Percentiles rank a stretch among this genome's conserved stretches.
These are phyloP conservation scores for Phallus indusiatus DNA, from an alignment of 768 basidiomycete species.

Conservation along the genomic window DNA sequence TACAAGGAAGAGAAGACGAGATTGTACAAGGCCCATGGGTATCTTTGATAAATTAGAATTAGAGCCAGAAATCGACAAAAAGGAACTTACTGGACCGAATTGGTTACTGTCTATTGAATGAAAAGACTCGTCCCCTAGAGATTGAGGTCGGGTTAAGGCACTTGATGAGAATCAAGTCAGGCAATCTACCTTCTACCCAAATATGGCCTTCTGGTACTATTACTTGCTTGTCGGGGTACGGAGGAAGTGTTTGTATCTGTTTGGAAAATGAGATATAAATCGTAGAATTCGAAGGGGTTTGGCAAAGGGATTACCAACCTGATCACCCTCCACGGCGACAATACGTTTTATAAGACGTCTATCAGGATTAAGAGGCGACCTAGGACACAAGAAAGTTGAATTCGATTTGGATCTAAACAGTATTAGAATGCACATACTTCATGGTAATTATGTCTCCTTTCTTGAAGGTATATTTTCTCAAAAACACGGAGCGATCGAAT, in stretches of 20 bases:
- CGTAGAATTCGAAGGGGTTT: not conserved
- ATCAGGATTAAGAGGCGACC: slow-evolving; percentile 49
- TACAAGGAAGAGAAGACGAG: slow-evolving; percentile 20
- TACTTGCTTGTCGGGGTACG: slow-evolving; percentile 48
- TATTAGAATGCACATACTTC: slow-evolving; percentile 28
- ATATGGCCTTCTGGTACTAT: slow-evolving; percentile 51
- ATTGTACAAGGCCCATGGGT: slow-evolving; percentile 19
- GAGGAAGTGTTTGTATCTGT: slow-evolving; percentile 53
- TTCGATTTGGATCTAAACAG: not conserved
- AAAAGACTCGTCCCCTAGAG: slow-evolving; percentile 54
- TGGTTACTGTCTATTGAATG: slow-evolving; percentile 62
- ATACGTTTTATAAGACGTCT: slow-evolving; percentile 58
- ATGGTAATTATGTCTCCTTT: slow-evolving; percentile 62
- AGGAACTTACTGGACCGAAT: slow-evolving; percentile 52
- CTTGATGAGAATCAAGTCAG: not conserved
- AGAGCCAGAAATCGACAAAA: not conserved
- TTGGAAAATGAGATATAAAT: not conserved
- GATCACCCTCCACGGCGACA: slow-evolving; percentile 52
- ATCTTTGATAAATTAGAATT: slow-evolving; percentile 15
- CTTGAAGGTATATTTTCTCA: slow-evolving; percentile 25
- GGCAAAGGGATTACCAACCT: slow-evolving; percentile 14
- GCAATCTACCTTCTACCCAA: slow-evolving; percentile 61
- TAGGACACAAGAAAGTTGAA: slow-evolving; percentile 19
- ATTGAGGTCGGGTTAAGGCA: not conserved
- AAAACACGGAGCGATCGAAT: slow-evolving; percentile 45